Conservation (phyloP, 2,329 filamentous ascomycete species). For the Fusarium buxicola region DNA sequence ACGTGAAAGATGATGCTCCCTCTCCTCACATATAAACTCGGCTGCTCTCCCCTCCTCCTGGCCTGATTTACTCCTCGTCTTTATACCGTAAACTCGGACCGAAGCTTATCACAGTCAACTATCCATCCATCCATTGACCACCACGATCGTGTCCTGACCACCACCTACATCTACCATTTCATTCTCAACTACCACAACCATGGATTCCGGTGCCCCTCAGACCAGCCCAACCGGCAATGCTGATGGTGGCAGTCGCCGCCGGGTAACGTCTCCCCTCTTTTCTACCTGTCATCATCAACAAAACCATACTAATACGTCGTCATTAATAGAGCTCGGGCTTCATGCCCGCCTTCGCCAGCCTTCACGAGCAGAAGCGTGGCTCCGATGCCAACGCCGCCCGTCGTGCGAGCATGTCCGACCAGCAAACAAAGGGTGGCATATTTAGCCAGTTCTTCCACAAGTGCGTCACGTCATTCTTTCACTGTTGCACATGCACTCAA, state of each 20-base stretch:
- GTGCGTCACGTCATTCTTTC: conserved; percentile 52
- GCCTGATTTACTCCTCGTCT: conserved; percentile 13
- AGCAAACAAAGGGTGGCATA: conserved; percentile 61
- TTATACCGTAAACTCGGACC: background rate
- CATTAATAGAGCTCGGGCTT: conserved; percentile 57
- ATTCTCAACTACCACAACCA: conserved; percentile 29
- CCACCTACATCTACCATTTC: background rate
- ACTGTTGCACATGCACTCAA: too few relatives aligned
- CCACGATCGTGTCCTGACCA: conserved; percentile 8
- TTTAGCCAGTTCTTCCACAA: conserved; percentile 68
- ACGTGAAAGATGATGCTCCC: too few relatives aligned
- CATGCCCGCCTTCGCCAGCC: conserved; percentile 61
- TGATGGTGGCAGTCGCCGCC: conserved; percentile 46
- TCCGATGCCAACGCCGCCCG: conserved; percentile 59
- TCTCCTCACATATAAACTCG: conserved; percentile 25
- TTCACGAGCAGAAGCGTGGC: conserved; percentile 64
- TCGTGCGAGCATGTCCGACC: conserved; percentile 66
- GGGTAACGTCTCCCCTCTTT: conserved; percentile 37
- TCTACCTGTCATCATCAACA: background rate
- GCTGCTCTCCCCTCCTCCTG: conserved; percentile 15
- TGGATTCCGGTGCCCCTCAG: conserved; percentile 48
- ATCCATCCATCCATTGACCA: background rate
- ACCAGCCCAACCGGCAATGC: conserved; percentile 29
- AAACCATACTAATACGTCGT: background rate
- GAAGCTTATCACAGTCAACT: conserved; percentile 1